Base-by-base conservation (phyloP, 768 basidiomycete species). In the Saitozyma podzolica region DNA sequence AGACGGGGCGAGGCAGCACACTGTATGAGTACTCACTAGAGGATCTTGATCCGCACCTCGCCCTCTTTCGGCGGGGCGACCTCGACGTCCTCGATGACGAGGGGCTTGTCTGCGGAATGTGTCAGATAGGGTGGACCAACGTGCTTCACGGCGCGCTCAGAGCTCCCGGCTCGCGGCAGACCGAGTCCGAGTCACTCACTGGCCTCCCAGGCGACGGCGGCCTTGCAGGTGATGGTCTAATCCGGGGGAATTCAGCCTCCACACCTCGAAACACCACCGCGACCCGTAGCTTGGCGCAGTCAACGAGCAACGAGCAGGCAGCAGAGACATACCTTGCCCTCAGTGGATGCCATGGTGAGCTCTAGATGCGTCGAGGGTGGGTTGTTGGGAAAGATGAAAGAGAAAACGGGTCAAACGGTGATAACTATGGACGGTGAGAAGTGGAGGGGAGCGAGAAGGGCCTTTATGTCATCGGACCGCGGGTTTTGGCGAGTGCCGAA, bases 141-240 rank as follows among this genome's bases (percentile, higher is more conserved):
- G n/a, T n/a, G n/a, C n/a, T n/a, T 9, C 45, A 47, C 20, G 19
- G 6, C 42, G 40, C 54, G 16, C 13, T 16, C 39, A 52, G 41
- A 42, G 7, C 8, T 16, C 9, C 9, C 16, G 42, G 16, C 39
- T 16, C 9, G 43, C 16, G 42, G 16, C 39, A 54, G 48, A 56
- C 8, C 16, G 9, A 47, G n/a, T 11, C 8, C 16, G 9, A 47
- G n/a, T 11, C 45, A 85, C 79, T 92, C 85, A 68, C 89, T 89
- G 11, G 94, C 92, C 58, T 84, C 91, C 96, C 95, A 99, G 80
- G 92, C 95, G 62, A 99, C 88, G 45, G 91, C 91, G 41, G 92
- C 94, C 80, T 92, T 95, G 83, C 95, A 85, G 76, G 86, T 85
- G 87, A 95, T 83, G 79, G 80, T 78, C 79, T 82, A 54, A 37